Evolutionary conservation across 83 land plant species (phyloP), one percentile per base, ranked within the genome.

Genomic region (Diphasiastrum complanatum): DNA sequence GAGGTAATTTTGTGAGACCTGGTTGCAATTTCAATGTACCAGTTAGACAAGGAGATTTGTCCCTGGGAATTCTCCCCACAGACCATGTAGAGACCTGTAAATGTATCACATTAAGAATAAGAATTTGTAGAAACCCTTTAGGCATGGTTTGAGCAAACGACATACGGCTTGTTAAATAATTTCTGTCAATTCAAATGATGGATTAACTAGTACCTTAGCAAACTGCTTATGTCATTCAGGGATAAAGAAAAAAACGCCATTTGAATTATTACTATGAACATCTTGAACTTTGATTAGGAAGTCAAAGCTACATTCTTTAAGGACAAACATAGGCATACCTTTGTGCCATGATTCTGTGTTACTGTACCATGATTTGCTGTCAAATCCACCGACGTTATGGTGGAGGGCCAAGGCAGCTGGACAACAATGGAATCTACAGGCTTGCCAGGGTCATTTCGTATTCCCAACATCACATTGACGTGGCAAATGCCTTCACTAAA

Each of bases 351-450:
- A 35, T 80, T 67, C 60, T 78, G 70, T 5, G 58, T 30, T 12
- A 93, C 85, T 2, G 83, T 83, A 47, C 99, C 99, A 82, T 83
- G 78, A 73, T 86, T 93, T 25, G 96, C 77, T n/a, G 77, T 78
- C 60, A 93, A 59, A 59, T 93, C 85, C 50, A 92, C 75, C 16
- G 89, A 81, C 29, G 70, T 50, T 67, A 93, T 74, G 38, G 88
- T 77, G 26, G 84, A 67, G 47, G 96, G 99, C 65, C 87, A 72
- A 31, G 83, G 78, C 56, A 93, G 80, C 40, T 89, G 67, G 6
- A 93, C 67, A 4, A 78, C 61, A 19, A 89, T 68, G 33, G 77
- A 71, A 65, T 93, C 99, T 35, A 93, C 81, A 22, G 74, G 65
- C 64, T 89, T 89, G 61, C 91, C 96, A 51, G 96, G 96, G 74